These are phyloP conservation scores for Hsuehochloa calcarea DNA, from an alignment of 176 grass and related monocot genomes.

Conservation along the genomic window DNA sequence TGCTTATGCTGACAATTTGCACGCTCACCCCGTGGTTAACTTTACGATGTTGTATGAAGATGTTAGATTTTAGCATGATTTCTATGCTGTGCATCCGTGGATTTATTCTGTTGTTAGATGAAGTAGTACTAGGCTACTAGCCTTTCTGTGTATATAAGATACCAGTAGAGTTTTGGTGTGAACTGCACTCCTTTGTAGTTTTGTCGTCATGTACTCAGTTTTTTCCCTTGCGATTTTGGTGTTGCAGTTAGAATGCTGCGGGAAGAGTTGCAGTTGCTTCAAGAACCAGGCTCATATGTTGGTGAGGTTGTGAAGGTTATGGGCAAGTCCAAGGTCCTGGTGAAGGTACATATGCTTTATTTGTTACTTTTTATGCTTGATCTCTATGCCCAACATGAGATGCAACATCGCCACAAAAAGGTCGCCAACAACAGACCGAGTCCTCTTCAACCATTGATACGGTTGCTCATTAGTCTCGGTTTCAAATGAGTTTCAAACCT, in stretches of 20 bases:
- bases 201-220: background rate
- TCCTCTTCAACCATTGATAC: no score
- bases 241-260: slow-evolving; percentile 59
- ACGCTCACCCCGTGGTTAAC: background rate
- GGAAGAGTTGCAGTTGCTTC: slow-evolving; percentile 80
- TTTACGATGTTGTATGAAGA: background rate
- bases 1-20: background rate
- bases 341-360: slow-evolving; percentile 56
- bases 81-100: background rate
- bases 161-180: background rate
- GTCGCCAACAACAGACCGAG: no score
- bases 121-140: background rate
- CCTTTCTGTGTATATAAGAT: background rate
- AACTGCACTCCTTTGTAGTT: background rate
- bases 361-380: background rate
- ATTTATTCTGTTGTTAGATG: background rate
- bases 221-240: background rate
- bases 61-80: background rate
- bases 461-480: no score
- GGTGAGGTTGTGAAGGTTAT: slow-evolving; percentile 98
- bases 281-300: slow-evolving; percentile 82
- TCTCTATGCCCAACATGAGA: no score
- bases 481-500: background rate
- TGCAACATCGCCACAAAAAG: no score
- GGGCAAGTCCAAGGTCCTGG: slow-evolving; percentile 95